Base-by-base conservation (phyloP, 768 basidiomycete genomes). In the Polyporus arcularius region DNA sequence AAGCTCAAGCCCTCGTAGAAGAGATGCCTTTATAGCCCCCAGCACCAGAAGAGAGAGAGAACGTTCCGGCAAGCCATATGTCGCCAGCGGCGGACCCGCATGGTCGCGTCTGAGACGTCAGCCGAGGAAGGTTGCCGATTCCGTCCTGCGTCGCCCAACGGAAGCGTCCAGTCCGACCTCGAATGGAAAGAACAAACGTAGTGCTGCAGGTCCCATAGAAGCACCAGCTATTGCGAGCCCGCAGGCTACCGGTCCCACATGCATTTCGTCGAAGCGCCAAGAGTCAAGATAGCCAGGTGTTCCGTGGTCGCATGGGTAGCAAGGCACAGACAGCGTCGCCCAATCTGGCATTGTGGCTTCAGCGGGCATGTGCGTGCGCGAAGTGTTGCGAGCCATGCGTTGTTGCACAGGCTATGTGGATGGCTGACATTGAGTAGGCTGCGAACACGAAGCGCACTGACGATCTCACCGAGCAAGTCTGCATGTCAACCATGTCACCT, bases 1-100 rank as follows among this genome's bases (percentile, higher is more conserved):
- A 46, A 21, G 48, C 15, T 11, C 46, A 7, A 2, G 31, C 21
- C n/a, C 54, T 31, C 16, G 30, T 2, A 10, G 6, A 18, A 14
- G 15, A 7, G 18, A 11, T 30, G 21, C 18, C 8, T 56, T 52
- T 56, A 56, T 56, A 56, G 28, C 39, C 46, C 30, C 16, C 8
- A n/a, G 30, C 18, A 42, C 48, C 48, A 47, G 53, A 28, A 15
- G 11, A 55, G 40, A 51, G 53, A 28, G 10, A 26, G 28, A 48
- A 45, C 46, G 40, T 55, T 55, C 53, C 48, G 54, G 52, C 43
- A 55, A 53, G 42, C 48, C 59, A 55, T 60, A 60, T 60, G 59
- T 60, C 53, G 59, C 53, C 47, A 30, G 32, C 40, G 26, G 16
- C 35, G 31, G 54, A 26, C 31, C 60, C 55, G 56, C 56, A 61